phyloP scores from a whole-genome alignment of 202 grass and related monocot species.

The Zoysia matrella region DNA sequence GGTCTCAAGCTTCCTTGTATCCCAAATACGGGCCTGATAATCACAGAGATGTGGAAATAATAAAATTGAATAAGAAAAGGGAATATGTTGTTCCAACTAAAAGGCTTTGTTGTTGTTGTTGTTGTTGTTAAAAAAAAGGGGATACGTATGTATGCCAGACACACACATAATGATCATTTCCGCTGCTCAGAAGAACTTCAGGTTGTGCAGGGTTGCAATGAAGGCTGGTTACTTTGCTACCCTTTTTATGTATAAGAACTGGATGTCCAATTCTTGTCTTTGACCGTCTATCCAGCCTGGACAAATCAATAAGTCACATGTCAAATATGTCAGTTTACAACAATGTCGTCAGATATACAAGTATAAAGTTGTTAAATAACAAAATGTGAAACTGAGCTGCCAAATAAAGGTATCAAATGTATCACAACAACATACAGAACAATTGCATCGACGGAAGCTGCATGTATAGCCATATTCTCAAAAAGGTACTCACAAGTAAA shows the following conservation, averaged over 20 bases:
- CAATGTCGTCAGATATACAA: constrained; percentile 12
- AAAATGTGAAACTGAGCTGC: constrained; percentile 4
- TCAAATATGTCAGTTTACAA: not conserved
- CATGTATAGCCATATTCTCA: constrained; percentile 14
- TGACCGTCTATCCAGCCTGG: constrained; percentile 75
- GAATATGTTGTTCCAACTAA: not conserved
- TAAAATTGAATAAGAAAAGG: constrained; percentile 14
- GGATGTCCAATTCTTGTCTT: constrained; percentile 70
- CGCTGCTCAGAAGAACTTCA: constrained; percentile 94
- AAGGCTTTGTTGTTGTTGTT: too few species aligned
- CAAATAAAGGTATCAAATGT: constrained; percentile 33
- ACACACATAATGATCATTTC: constrained; percentile 96
- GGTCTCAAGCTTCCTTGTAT: constrained; percentile 67
- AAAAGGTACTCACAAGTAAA: constrained; percentile 79
- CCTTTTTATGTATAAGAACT: constrained; percentile 89
- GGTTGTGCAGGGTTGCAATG: constrained; percentile 86
- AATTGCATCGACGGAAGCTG: constrained; percentile 22
- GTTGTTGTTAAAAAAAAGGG: too few species aligned
- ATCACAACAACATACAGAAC: not conserved
- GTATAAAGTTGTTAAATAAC: constrained; percentile 6
- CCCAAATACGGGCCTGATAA: constrained; percentile 91
- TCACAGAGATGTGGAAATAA: constrained; percentile 25
- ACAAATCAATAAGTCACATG: constrained; percentile 30
- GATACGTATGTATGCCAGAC: not conserved
- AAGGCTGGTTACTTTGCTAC: constrained; percentile 88